Base-by-base conservation (phyloP, 2,329 filamentous ascomycete species). In the Fusarium keratoplasticum region DNA sequence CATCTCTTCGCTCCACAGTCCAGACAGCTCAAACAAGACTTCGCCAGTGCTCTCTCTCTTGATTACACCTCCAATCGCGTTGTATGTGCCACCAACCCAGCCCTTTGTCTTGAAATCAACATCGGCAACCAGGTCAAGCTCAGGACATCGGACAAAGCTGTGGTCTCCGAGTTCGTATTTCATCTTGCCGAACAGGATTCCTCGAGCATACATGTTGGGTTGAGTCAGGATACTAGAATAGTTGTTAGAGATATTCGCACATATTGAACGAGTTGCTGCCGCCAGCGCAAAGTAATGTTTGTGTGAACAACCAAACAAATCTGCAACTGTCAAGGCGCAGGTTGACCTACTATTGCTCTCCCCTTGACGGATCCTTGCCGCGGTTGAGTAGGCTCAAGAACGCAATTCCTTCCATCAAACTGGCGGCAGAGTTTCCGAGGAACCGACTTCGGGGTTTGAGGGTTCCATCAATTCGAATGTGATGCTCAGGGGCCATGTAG, bases 41-140 rank as follows among this genome's bases (percentile, higher is more conserved):
- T 98, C 95, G 36, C 94, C 95, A 1, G 94, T 95, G 80, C 92
- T 91, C 74, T 95, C 94, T 76, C 95, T 94, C 83, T 93, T 97
- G 84, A 99, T 97, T 44, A 88, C 91, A 10, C 96, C 96, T 10
- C 95, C 95, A 78, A 99, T 98, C 40, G 95, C 95, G 80, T 99
- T 98, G 84, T 99, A 99, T 2, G 94, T 96, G 9, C 96, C 96
- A 61, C 95, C 93, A 74, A 99, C 96, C 89, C 97, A 99, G 6
- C 96, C 96, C 84, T 98, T 98, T 61, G 95, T 97, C 86, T 98
- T 98, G 89, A 99, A 99, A 76, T 99, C 96, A 70, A 99, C 91
- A 81, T 99, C 96, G 69, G 95, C 96, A 29, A 91, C 89, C 20
- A 99, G 87, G 67, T 95, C 92, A 20, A 95, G 89, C 82, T 98